Evolutionary conservation across 306 rosid species (phyloP).

Genomic region (Quercus bicolor): DNA sequence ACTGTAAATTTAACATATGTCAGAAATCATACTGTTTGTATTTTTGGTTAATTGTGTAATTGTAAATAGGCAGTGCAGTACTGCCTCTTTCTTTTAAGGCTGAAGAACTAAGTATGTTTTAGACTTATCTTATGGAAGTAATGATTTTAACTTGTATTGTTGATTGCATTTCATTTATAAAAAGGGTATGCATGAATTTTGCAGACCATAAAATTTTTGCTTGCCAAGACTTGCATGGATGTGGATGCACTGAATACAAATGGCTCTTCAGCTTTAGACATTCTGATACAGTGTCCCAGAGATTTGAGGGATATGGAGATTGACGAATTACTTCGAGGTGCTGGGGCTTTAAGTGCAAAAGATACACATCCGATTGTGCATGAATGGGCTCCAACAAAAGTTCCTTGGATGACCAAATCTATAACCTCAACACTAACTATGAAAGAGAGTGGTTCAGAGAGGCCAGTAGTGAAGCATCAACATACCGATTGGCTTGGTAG

Average conservation of each 20-base stretch:
- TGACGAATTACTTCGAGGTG: slow-evolving; percentile 15
- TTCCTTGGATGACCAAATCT: neutral
- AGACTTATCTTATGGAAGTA: neutral
- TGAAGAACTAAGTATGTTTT: neutral
- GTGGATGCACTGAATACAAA: slow-evolving; percentile 21
- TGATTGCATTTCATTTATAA: neutral
- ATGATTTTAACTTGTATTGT: neutral
- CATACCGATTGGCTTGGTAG: slow-evolving; percentile 26
- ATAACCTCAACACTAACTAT: slow-evolving; percentile 2
- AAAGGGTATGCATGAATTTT: neutral
- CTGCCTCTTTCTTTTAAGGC: neutral
- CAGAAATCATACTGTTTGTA: neutral
- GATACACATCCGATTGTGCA: slow-evolving; percentile 7
- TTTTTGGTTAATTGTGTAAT: neutral
- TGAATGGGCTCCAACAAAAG: neutral
- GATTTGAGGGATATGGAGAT: slow-evolving; percentile 32
- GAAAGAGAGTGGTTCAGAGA: slow-evolving; percentile 10
- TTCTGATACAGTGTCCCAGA: slow-evolving; percentile 18
- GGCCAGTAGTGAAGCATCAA: neutral
- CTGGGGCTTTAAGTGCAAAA: slow-evolving; percentile 8
- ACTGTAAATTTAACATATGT: neutral
- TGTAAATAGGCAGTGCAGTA: neutral
- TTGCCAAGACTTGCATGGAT: slow-evolving; percentile 15
- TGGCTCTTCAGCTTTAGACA: slow-evolving; percentile 22
- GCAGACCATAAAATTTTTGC: slow-evolving; percentile 25